A percentile compares a stretch with the other conserved stretches of the same genome.
These are phyloP conservation scores for Ascoidea asiatica DNA, from an alignment of 805 yeast genomes.

Conservation along the genomic window DNA sequence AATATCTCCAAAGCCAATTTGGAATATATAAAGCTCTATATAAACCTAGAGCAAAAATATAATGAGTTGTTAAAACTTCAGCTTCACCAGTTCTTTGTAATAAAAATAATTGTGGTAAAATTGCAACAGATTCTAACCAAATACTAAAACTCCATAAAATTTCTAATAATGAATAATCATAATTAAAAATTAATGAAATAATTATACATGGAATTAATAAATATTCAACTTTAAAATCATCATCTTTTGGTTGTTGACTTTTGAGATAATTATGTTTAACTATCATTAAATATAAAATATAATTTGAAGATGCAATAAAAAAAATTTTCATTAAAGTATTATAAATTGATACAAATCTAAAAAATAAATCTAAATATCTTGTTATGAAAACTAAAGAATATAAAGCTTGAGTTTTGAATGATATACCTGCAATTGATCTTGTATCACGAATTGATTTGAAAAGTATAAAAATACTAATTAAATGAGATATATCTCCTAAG, in stretches of 20 bases:
- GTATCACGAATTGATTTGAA: conserved; percentile 54
- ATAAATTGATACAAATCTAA: conserved; percentile 51
- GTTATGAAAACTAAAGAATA: conserved; percentile 63
- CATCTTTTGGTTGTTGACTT: conserved; percentile 44
- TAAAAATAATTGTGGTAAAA: conserved; percentile 85
- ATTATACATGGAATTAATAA: conserved; percentile 50
- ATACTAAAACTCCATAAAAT: conserved; percentile 77
- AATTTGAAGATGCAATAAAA: conserved; percentile 62
- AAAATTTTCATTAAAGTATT: conserved; percentile 71
- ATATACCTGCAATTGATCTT: conserved; percentile 67
- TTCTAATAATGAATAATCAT: conserved; percentile 48
- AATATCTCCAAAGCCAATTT: conserved; percentile 87
- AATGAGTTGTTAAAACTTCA: conserved; percentile 76
- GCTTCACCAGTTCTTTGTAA: conserved; percentile 84
- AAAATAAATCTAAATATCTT: conserved; percentile 55
- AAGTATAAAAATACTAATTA: conserved; percentile 65
- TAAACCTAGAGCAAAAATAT: conserved; percentile 84
- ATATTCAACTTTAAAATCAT: conserved; percentile 65
- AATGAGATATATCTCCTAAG: conserved; percentile 69
- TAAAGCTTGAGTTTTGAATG: conserved; percentile 75
- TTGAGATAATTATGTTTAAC: conserved; percentile 37
- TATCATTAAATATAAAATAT: conserved; percentile 62
- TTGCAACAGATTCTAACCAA: conserved; percentile 89
- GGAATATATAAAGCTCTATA: conserved; percentile 87
- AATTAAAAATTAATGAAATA: conserved; percentile 49